Base-by-base conservation (phyloP, 192 early-diverging fungal genomes). In the Backusella tuberculispora region DNA sequence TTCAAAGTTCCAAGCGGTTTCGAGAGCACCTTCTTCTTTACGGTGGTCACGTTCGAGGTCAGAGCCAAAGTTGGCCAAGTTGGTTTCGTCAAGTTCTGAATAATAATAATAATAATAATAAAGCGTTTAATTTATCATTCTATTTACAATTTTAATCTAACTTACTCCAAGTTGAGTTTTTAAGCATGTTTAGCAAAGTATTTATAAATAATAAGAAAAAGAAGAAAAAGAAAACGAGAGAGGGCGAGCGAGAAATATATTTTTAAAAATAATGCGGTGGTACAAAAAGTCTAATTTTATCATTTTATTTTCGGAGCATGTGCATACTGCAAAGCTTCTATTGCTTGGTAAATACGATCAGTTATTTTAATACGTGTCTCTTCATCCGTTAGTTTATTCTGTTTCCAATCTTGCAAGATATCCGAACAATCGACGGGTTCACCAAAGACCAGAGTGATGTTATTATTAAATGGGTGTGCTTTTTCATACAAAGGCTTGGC, bases 351-450 rank as follows among this genome's bases (percentile, higher is more conserved):
- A 0, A 90, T 74, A 37, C 84, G 71, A 40, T 86, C 79, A 8
- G 89, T 90, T 40, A 92, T 85, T 50, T 72, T 75, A 44, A 90
- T 83, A 17, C 90, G 75, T 2, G 89, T 78, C 19, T 83, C 79
- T 17, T 76, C 65, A 40, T 88, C 88, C 34, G 84, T 80, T 15
- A 84, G 56, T 50, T 80, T 85, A 0, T 85, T 83, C 40, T 81
- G 78, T 74, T 84, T 79, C 72, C 89, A 92, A 42, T 85, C 82
- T n/a, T 82, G 73, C 63, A 92, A 74, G 40, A 89, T 80, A 65
- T 82, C 83, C 29, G 80, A 75, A 79, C 93, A 92, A 70, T 95
- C 92, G 6, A 96, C 86, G 0, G 89, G 87, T 26, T 93, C 85
- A 38, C 95, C 95, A 76, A 91, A 88, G 2, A 83, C 80, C n/a